These are phyloP conservation scores for Dalbergia oliveri DNA, from an alignment of 306 rosid species.

Conservation along the genomic window DNA sequence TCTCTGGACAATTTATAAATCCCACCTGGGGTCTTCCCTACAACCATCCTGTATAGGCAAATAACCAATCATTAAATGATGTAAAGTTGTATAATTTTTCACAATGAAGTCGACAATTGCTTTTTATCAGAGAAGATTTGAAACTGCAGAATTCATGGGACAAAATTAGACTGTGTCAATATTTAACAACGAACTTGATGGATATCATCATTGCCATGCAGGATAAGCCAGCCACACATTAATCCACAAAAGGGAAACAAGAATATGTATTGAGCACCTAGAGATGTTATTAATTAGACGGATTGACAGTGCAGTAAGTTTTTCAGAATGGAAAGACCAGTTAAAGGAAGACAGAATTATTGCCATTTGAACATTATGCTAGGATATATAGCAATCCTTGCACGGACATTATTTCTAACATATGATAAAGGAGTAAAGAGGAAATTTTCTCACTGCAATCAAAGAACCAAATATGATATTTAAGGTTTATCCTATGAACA, in stretches of 20 bases:
- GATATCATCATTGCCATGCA: not conserved
- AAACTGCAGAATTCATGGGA: constrained; percentile 39
- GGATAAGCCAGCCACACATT: constrained; percentile 1
- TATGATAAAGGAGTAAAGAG: constrained; percentile 3
- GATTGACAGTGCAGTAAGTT: constrained; percentile 18
- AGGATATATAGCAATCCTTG: constrained; percentile 17
- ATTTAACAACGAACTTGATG: not conserved
- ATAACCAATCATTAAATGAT: constrained; percentile 46
- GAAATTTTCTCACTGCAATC: constrained; percentile 19
- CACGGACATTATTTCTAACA: constrained; percentile 12
- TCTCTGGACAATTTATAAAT: constrained; percentile 89
- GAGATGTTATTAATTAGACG: constrained; percentile 16
- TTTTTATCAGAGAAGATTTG: constrained; percentile 4
- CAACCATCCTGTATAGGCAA: constrained; percentile 76
- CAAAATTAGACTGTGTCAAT: not conserved
- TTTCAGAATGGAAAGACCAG: not conserved
- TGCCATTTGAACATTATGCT: constrained; percentile 29
- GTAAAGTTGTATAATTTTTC: constrained; percentile 29
- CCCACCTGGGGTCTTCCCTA: constrained; percentile 86
- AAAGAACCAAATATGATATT: constrained; percentile 2
- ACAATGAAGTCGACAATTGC: constrained; percentile 25
- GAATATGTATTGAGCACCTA: not conserved
- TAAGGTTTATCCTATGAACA: constrained; percentile 5
- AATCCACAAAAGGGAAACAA: constrained; percentile 26
- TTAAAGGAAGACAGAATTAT: constrained; percentile 3